Percentiles rank a stretch among this genome's conserved stretches.
Evolutionary conservation across 257 asterid species (phyloP).

Genomic region (Prunella vulgaris): DNA sequence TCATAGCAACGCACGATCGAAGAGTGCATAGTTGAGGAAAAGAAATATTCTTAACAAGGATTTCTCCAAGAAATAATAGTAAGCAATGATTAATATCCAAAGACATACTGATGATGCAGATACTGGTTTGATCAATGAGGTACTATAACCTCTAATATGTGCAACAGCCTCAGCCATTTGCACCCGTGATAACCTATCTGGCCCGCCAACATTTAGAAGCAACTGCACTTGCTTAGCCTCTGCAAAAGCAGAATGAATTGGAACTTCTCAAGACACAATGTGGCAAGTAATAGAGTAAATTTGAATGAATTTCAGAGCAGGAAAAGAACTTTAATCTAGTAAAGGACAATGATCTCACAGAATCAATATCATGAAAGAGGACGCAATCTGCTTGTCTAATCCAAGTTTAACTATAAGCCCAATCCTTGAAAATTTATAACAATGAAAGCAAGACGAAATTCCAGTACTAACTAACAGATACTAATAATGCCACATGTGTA

Average conservation of each 20-base stretch:
- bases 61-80: neutral
- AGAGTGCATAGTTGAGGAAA: neutral
- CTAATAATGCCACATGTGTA: neutral
- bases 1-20: neutral
- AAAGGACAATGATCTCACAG: neutral
- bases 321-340: neutral
- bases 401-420: neutral
- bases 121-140: constrained; percentile 67
- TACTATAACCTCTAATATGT: constrained; percentile 47
- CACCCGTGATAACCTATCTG: constrained; percentile 82
- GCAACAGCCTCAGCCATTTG: constrained; percentile 98
- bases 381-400: neutral
- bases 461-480: neutral
- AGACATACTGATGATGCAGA: constrained; percentile 78
- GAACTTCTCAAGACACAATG: neutral
- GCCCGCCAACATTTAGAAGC: constrained; percentile 81
- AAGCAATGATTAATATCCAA: neutral
- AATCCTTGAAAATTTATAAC: neutral
- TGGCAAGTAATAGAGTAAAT: neutral
- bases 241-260: constrained; percentile 28
- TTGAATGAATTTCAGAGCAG: neutral
- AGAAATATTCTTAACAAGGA: neutral
- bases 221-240: constrained; percentile 55
- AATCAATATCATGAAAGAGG: neutral
- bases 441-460: neutral